Evolutionary conservation across 768 basidiomycete species (phyloP), one percentile per base, ranked within the genome.

Genomic region (Pleurotus tuoliensis): DNA sequence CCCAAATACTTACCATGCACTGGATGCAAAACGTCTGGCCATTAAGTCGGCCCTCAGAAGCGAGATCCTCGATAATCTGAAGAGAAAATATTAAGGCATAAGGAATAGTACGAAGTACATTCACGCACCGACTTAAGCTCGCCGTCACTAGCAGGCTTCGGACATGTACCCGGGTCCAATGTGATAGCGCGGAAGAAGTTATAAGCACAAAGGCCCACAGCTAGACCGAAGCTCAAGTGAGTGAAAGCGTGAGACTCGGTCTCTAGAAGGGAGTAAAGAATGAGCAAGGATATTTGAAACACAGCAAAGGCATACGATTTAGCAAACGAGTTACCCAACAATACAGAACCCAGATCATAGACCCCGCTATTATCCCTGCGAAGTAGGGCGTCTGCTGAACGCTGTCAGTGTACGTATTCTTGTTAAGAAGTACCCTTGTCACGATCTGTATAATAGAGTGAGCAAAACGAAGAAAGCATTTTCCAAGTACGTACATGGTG

Each of bases 21-120:
- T 87, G 83, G 50, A 99, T 88, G 65, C 97, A 98, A 70, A 98
- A 98, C 8, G 94, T 94, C 68, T 94, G 94, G 1, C 96, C 95
- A 67, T 98, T 98, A 24, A 99, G 73, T 15, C 88, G 78, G 13
- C 94, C 93, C 65, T 88, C 84, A 8, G 88, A 87, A 12, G 94
- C 92, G 15, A 98, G 76, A 25, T 94, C 92, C 67, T 98, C 95
- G 47, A 99, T 87, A 38, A 92, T 83, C 92, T 95, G 25, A 45
- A 55, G 41, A 1, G 8, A 18, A 5, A 24, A 13, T n/a, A 53
- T 41, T 30, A 50, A 39, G 58, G 24, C 8, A 15, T 39, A 38
- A 45, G 43, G 22, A 7, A 34, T 24, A 27, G 5, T 24, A 38
- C 40, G 41, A 20, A 7, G 27, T 24, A 25, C 6, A 44, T 13